Conservation (phyloP, 225 moss, liverwort and hornwort genomes). For the Ulota crispa region DNA sequence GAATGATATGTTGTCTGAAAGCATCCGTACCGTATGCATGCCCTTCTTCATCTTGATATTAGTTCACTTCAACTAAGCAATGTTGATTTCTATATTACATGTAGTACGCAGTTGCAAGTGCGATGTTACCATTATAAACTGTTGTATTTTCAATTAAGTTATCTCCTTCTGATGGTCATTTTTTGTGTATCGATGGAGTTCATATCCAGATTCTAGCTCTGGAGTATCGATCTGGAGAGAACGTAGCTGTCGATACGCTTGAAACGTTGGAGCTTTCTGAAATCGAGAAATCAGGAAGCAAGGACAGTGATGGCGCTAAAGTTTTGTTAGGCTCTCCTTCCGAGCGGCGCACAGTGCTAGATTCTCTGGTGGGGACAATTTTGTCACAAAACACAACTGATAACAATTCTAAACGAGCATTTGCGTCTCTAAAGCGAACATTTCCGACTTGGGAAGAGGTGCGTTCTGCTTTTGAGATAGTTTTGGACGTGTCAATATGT, state of each 20-base stretch:
- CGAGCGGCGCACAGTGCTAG: constrained; percentile 64
- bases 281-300: constrained; percentile 26
- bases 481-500: not conserved
- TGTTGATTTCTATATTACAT: not conserved
- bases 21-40: not conserved
- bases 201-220: constrained; percentile 45
- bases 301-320: constrained; percentile 10
- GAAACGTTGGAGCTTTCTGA: constrained; percentile 21
- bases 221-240: constrained; percentile 37
- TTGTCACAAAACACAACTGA: constrained; percentile 93
- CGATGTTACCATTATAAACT: not conserved
- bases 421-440: constrained; percentile 63
- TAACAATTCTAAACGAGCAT: constrained; percentile 73
- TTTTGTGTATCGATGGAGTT: constrained; percentile 2
- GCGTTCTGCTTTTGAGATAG: constrained; percentile 4
- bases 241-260: not conserved
- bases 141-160: not conserved
- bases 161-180: not conserved
- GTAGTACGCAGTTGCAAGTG: not conserved
- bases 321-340: constrained; percentile 46
- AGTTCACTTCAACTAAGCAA: not conserved
- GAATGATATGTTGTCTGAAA: not conserved
- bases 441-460: constrained; percentile 92
- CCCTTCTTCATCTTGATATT: not conserved
- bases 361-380: constrained; percentile 84